A percentile compares a stretch with the other conserved stretches of the same genome.
phyloP scores from a whole-genome alignment of 805 yeast species.

The Teunomyces cretensis region DNA sequence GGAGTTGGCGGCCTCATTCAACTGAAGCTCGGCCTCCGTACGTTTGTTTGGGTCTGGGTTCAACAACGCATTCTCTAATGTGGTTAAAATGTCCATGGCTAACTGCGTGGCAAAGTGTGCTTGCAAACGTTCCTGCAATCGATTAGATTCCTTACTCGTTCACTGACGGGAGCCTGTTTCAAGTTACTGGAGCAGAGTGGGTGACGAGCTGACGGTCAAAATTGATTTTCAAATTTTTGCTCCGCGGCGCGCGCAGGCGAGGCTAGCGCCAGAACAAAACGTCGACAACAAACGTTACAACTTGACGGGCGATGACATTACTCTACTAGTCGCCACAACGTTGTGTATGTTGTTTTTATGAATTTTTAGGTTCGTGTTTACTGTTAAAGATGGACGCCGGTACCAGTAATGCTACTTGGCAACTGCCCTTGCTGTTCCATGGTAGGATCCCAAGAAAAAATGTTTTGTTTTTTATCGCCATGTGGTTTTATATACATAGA shows the following conservation, averaged over 20 bases:
- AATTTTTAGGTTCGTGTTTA: too few relatives aligned
- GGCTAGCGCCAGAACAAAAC: neutral
- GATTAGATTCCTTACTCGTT: conserved; percentile 1
- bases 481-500: neutral
- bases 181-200: neutral
- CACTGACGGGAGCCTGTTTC: neutral
- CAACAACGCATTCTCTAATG: conserved; percentile 78
- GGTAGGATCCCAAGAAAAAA: neutral
- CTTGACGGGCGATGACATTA: too few relatives aligned
- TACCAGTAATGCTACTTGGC: too few relatives aligned
- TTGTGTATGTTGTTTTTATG: too few relatives aligned
- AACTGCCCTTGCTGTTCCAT: too few relatives aligned
- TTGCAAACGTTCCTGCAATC: neutral
- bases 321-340: too few relatives aligned
- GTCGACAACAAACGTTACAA: too few relatives aligned
- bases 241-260: neutral
- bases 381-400: too few relatives aligned
- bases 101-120: neutral
- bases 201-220: conserved; percentile 1
- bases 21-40: conserved; percentile 74
- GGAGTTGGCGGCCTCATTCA: conserved; percentile 66
- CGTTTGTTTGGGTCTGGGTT: conserved; percentile 66
- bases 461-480: neutral
- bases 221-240: conserved; percentile 4
- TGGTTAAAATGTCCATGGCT: conserved; percentile 60